Evolutionary conservation across 2,329 filamentous ascomycete genomes (phyloP).

Genomic region (Claviceps sp.): DNA sequence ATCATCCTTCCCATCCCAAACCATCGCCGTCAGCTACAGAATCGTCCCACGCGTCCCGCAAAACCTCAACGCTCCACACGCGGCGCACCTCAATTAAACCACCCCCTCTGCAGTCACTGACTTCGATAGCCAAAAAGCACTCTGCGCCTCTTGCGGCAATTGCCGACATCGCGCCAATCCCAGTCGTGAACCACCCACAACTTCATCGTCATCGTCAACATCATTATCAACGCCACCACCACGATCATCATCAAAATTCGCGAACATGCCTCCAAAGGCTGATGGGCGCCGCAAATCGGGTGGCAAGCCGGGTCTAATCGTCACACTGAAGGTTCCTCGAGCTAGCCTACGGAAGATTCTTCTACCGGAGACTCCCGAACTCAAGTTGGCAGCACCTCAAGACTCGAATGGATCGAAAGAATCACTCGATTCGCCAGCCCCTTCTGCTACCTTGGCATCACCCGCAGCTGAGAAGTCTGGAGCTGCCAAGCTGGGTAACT

Average conservation of each 20-base stretch:
- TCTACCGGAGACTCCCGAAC: conserved; percentile 28
- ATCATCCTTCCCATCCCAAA: conserved; percentile 9
- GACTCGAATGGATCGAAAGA: conserved; percentile 20
- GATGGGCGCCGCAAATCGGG: conserved; percentile 26
- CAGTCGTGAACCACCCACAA: neutral
- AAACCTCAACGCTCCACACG: neutral
- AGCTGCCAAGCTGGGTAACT: conserved; percentile 39
- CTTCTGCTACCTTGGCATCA: conserved; percentile 25
- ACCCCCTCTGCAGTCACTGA: neutral
- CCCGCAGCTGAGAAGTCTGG: conserved; percentile 29
- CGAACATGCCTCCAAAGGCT: conserved; percentile 20
- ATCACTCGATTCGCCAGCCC: conserved; percentile 30
- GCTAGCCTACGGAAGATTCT: conserved; percentile 36
- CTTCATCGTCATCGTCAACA: neutral
- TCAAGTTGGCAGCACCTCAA: conserved; percentile 27
- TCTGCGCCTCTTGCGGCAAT: neutral
- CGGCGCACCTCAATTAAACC: neutral
- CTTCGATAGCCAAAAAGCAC: neutral
- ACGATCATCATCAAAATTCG: neutral
- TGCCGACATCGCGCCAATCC: neutral
- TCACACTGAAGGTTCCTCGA: conserved; percentile 40
- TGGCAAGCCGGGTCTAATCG: conserved; percentile 24
- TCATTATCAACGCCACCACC: conserved; percentile 5
- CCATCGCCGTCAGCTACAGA: conserved; percentile 15
- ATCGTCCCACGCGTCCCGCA: conserved; percentile 10